Evolutionary conservation across 805 yeast genomes (phyloP), one percentile per base, ranked within the genome.

Genomic region (Schwanniomyces polymorphus): DNA sequence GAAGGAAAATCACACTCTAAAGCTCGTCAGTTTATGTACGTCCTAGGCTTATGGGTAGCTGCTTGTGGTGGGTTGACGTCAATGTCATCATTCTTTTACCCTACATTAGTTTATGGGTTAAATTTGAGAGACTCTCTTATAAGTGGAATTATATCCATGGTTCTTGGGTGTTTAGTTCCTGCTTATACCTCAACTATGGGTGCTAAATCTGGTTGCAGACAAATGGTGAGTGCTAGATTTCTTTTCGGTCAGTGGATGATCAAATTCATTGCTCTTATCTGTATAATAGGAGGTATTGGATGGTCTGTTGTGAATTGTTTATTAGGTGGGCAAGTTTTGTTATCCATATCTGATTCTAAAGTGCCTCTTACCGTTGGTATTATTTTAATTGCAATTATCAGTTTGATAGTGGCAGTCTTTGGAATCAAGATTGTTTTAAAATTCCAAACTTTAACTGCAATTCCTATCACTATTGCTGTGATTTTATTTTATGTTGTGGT

Each of bases 291-390:
- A 12, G 67, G 67, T 9, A 51, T 64, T 17, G 74, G 74, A 2
- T 69, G 74, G 74, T 64, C 70, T 5, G 67, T 68, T 17, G 71
- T 68, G 8, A 68, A 68, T 45, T 67, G 72, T 49, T 70, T 68
- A 4, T 50, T 68, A 8, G 74, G 73, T 2, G 73, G 73, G n/a
- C 64, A 68, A 43, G 56, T 69, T 3, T 56, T 68, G 28, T 54
- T 58, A 1, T 55, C 65, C 10, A 54, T 69, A 17, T 58, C 62
- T 27, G 53, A 58, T 27, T 28, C 33, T 6, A 28, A 28, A 14
- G 52, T 53, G 12, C 62, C 64, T 0, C 50, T 67, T 27, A 55
- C 59, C 26, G 68, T 59, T 3, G 72, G 73, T 5, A 68, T 70
- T 31, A 56, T 67, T 4, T 52, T 68, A 4, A 56, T 67, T 23